Conservation (phyloP, 768 basidiomycete species). For the Lactarius evosmus region DNA sequence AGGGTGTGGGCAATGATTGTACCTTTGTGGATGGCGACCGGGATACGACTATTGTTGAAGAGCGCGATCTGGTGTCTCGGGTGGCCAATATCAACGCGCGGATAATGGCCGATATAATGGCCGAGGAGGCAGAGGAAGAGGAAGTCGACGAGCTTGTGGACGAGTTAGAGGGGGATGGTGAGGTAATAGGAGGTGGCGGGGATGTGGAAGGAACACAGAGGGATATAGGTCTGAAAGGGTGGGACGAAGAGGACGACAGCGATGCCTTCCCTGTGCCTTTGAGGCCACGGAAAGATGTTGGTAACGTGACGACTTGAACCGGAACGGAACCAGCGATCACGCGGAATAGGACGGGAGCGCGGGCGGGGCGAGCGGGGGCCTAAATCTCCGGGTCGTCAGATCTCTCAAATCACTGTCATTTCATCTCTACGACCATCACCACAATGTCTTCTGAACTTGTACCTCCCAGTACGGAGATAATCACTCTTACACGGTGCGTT, state of each 20-base stretch:
- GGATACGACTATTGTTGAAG: slow-evolving; percentile 11
- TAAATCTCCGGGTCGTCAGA: slow-evolving; percentile 15
- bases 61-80: slow-evolving; percentile 47
- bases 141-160: slow-evolving; percentile 38
- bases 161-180: slow-evolving; percentile 36
- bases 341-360: neutral
- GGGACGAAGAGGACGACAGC: slow-evolving; percentile 59
- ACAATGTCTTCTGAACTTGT: slow-evolving; percentile 49
- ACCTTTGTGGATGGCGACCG: slow-evolving; percentile 3
- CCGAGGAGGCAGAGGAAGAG: slow-evolving; percentile 49
- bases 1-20: slow-evolving; percentile 20
- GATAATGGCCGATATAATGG: slow-evolving; percentile 70
- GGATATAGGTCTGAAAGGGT: slow-evolving; percentile 11
- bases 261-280: slow-evolving; percentile 67
- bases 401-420: slow-evolving; percentile 16
- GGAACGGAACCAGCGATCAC: slow-evolving; percentile 11
- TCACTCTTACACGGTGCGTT: slow-evolving; percentile 85
- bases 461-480: slow-evolving; percentile 77
- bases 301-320: slow-evolving; percentile 46
- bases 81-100: slow-evolving; percentile 79
- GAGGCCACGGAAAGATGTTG: slow-evolving; percentile 65
- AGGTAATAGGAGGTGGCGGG: slow-evolving; percentile 27
- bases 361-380: neutral
- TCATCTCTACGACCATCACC: slow-evolving; percentile 14
- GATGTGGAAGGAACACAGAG: neutral